Evolutionary conservation across 495 filamentous ascomycete genomes (phyloP), one percentile per base, ranked within the genome.

Genomic region (Penicillium salamii): DNA sequence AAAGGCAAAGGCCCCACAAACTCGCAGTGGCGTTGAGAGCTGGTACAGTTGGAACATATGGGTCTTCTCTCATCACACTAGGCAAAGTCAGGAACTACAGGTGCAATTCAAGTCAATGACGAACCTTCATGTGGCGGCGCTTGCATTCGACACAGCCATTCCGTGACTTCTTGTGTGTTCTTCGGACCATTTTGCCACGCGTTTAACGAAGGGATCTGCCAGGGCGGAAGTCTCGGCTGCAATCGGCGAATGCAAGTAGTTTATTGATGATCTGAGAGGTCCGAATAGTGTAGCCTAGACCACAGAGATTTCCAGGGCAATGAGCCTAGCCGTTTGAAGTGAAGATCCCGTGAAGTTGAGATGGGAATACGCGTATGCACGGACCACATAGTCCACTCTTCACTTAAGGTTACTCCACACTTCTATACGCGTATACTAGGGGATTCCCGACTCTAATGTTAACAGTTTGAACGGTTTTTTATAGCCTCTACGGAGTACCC

Each of bases 71-170:
- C 70, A 47, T 71, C 68, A 33, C 68, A 73, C 68, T 73, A 36
- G 12, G 7, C n/a, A 1, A 33, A 7, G 21, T 55, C 31, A 56
- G 46, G 8, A n/a, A 19, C 11, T 15, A 23, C 37, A 34, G 33
- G 18, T 26, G 20, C n/a, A 17, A 7, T 13, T 9, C n/a, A 14
- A 1, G 28, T 13, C 13, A 14, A 17, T 31, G 15, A 32, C 52
- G 23, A 50, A 68, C 69, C 58, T 73, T 73, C 29, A 71, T 58
- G 28, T 69, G 67, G 17, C 67, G 66, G 37, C 62, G 62, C 45
- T 73, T 73, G 45, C 67, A 71, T 56, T 67, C 62, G 7, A 62
- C 21, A 42, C 67, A 71, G 20, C 68, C 70, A 42, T 62, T 61
- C n/a, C 67, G 57, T 23, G 65, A 70, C 35, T 73, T 73, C 32